Evolutionary conservation across 495 filamentous ascomycete genomes (phyloP).

Genomic region (Neurospora hispaniola): DNA sequence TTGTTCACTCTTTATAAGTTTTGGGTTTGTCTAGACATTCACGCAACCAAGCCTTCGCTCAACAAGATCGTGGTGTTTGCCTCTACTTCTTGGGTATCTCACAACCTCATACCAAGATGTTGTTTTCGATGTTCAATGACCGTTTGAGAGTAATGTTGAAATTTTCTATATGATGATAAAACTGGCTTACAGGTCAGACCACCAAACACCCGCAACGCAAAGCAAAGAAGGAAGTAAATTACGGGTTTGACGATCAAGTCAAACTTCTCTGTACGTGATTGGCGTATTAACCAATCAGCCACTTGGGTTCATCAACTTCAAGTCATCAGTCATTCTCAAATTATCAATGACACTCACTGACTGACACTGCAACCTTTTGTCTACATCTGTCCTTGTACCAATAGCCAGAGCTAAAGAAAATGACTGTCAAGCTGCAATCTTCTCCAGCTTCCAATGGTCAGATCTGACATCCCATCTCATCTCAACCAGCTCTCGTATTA

Average conservation of each 20-base stretch:
- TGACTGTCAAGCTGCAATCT: background rate
- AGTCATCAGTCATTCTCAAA: background rate
- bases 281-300: background rate
- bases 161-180: background rate
- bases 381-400: background rate
- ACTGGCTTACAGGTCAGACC: background rate
- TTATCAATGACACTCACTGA: background rate
- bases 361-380: background rate
- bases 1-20: background rate
- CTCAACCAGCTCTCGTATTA: background rate
- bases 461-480: background rate
- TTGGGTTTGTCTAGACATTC: background rate
- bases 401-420: background rate
- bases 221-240: background rate
- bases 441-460: background rate
- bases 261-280: background rate
- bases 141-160: background rate
- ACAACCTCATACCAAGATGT: background rate
- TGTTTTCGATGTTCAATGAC: background rate
- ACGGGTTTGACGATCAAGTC: background rate
- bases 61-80: background rate
- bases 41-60: background rate
- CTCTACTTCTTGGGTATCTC: background rate
- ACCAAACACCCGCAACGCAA: background rate
- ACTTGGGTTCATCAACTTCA: background rate